Percentiles rank a stretch among this genome's conserved stretches.
Conservation (phyloP, 768 basidiomycete genomes). For the Pleurotus pulmonarius region DNA sequence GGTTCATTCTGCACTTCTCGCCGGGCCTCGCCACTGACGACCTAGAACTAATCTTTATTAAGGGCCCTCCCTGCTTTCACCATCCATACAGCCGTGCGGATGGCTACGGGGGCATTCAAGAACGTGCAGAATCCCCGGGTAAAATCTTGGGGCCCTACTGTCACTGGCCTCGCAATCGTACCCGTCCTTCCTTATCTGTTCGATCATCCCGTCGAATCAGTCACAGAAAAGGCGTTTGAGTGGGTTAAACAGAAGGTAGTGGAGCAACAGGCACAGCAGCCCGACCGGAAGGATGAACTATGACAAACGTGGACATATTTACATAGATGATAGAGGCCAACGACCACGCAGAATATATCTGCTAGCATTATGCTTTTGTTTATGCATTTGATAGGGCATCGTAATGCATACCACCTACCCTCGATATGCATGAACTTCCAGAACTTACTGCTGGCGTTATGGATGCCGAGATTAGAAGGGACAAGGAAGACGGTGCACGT, state of each 20-base stretch:
- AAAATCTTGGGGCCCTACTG: slow-evolving; percentile 72
- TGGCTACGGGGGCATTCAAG: slow-evolving; percentile 64
- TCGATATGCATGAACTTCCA: no score
- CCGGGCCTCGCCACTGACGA: no score
- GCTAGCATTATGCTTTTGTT: no score
- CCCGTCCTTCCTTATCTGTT: slow-evolving; percentile 73
- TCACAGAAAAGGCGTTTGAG: slow-evolving; percentile 63
- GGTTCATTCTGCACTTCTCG: slow-evolving; percentile 19
- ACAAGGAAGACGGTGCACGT: no score
- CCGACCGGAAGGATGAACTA: slow-evolving; percentile 21
- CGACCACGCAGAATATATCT: no score
- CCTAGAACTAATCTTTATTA: slow-evolving; percentile 2
- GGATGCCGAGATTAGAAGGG: no score
- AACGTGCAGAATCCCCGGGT: slow-evolving; percentile 55
- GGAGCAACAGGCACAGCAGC: slow-evolving; percentile 28
- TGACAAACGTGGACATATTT: slow-evolving; percentile 15
- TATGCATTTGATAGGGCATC: no score
- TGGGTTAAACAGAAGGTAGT: slow-evolving; percentile 61
- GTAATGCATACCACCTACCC: no score
- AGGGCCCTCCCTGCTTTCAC: slow-evolving; percentile 85
- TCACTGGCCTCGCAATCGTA: slow-evolving; percentile 69
- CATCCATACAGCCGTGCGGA: slow-evolving; percentile 77
- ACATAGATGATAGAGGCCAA: neutral
- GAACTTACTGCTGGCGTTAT: no score
- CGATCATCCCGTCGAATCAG: slow-evolving; percentile 76